phyloP scores from a whole-genome alignment of 768 basidiomycete species.

The Mycena vulgaris region DNA sequence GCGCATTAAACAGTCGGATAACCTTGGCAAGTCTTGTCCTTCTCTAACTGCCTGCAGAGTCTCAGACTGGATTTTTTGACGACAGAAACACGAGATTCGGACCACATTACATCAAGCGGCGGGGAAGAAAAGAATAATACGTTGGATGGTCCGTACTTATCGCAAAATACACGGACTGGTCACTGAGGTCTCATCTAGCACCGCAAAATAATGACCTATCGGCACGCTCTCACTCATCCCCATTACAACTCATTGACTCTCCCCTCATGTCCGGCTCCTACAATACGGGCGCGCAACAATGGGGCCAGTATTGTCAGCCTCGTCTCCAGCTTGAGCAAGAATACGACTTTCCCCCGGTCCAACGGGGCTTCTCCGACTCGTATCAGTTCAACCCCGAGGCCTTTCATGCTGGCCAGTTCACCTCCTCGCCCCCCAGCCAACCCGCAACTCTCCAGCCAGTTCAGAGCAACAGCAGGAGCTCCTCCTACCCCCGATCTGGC shows the following conservation, averaged over 20 bases:
- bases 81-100: too few species aligned
- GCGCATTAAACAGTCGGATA: too few species aligned
- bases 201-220: too few species aligned
- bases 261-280: slow-evolving; percentile 26
- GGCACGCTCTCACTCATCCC: not conserved
- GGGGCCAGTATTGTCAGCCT: slow-evolving; percentile 32
- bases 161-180: too few species aligned
- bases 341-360: slow-evolving; percentile 39
- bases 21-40: too few species aligned
- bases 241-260: not conserved
- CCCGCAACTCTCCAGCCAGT: not conserved
- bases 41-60: too few species aligned
- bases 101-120: too few species aligned
- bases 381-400: slow-evolving; percentile 35
- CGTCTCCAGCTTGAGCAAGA: slow-evolving; percentile 56
- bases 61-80: too few species aligned
- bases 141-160: too few species aligned
- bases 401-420: slow-evolving; percentile 38
- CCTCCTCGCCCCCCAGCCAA: slow-evolving; percentile 17
- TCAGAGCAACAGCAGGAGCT: slow-evolving; percentile 17
- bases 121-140: too few species aligned
- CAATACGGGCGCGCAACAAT: slow-evolving; percentile 22
- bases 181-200: too few species aligned
- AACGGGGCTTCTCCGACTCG: slow-evolving; percentile 25
- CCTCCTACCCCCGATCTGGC: slow-evolving; percentile 15